Evolutionary conservation across 1,284 basidiomycete genomes (phyloP), one percentile per base, ranked within the genome.

Genomic region (Fomitopsis betulina): DNA sequence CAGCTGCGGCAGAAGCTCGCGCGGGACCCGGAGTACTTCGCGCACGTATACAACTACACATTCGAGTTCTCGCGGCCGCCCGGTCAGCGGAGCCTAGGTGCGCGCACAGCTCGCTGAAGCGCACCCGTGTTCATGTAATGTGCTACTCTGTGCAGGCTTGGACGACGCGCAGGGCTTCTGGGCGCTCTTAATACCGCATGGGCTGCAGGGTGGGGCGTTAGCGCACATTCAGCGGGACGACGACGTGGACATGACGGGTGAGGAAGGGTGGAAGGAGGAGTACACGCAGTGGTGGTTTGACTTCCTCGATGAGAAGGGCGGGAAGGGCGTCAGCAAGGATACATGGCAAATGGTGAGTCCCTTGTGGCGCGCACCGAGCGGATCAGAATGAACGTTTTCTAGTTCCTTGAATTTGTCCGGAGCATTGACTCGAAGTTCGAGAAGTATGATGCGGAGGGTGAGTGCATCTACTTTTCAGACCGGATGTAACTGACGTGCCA

Each of bases 251-350:
- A 70, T 76, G 70, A 68, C 67, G 35, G 68, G 37, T 15, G 64
- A 65, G 55, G 80, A 80, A 25, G 85, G 85, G 9, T 96, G 93
- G 84, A 79, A 82, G 51, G 71, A 78, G 35, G 76, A 82, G 57
- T 85, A 94, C 68, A 85, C 86, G 19, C 75, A 86, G 15, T 82
- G 86, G 79, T 98, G 96, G 96, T 85, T 93, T 66, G 87, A 90
- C 39, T 98, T 91, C 71, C 72, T 96, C 65, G 78, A 75, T 42
- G 77, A 84, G 67, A 86, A 83, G 66, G 87, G 86, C 10, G 80
- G 80, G 10, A 93, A 91, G 71, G 94, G 94, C 4, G 82, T 98
- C 38, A 95, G 91, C 74, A 94, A 93, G 75, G 96, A 98, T 76
- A 95, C 94, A 2, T 98, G 96, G 96, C 77, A 80, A 54, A 91